Base-by-base conservation (phyloP, 2,329 filamentous ascomycete genomes). In the Alternaria metachromatica region DNA sequence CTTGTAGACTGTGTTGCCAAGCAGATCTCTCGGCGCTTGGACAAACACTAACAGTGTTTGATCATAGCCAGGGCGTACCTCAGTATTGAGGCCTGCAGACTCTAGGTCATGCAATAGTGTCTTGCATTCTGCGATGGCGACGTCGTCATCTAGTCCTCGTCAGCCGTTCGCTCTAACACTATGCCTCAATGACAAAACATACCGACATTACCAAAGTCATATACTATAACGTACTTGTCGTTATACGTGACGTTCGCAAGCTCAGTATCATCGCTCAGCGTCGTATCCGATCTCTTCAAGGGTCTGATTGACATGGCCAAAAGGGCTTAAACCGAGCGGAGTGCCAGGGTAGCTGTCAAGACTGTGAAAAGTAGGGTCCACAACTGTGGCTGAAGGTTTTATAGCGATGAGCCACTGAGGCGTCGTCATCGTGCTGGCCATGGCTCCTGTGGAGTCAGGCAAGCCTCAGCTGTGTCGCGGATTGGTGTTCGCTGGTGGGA, bases 181-280 rank as follows among this genome's bases (percentile, higher is more conserved):
- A 12, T 3, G 11, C 15, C 3, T 21, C 13, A 6, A 11, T 25
- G 6, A 23, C 20, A 23, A 11, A 25, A 72, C 74, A n/a, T 57
- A 78, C 74, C 72, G 53, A 72, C 33, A 18, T 65, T 63, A 28
- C 67, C 64, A 53, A 73, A 78, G 41, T 78, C 69, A 60, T 77
- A 78, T 10, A 75, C 72, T 2, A 78, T 55, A 21, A 78, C 72
- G 66, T 77, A 78, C 53, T 76, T 76, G 61, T 78, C 74, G 55
- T 78, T 72, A 49, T 76, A 77, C 6, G 69, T 71, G 41, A 72
- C 68, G 45, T 74, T 66, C 15, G 66, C 62, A 43, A 70, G 68
- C 44, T 69, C 67, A 45, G 66, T 61, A 59, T 75, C 72, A 56
- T 75, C 74, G 12, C 69, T 64, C n/a, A 72, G 43, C 10, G 63